Evolutionary conservation across 345 rosid genomes (phyloP), one percentile per base, ranked within the genome.

Genomic region (Salix brachista): DNA sequence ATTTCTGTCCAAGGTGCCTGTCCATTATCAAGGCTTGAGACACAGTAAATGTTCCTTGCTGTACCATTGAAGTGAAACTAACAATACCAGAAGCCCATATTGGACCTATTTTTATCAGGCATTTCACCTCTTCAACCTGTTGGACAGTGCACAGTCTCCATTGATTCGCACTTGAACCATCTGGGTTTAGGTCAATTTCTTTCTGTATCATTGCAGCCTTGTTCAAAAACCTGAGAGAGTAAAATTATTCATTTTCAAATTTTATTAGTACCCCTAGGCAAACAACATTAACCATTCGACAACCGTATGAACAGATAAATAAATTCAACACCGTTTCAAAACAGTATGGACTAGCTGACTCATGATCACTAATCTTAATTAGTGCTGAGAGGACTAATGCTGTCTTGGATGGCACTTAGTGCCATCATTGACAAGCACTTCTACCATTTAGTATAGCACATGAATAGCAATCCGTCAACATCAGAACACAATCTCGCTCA

Each of bases 141-240:
- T 81, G 84, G 42, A 81, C 41, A 34, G 74, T 77, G 61, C 77
- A 42, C 25, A 74, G n/a, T 11, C 56, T 56, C 79, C 83, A 76
- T 12, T 48, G 81, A 46, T 86, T 77, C 5, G 54, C 54, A 3
- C 75, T 79, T 18, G 79, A 28, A 28, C 96, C 91, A 26, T 91
- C 87, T 0, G 82, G 62, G 34, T 80, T 75, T 26, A 91, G 66
- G 52, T 92, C 97, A 10, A 3, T 46, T 12, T 87, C 71, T 50
- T 87, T 86, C 21, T 25, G 46, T 17, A 89, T 69, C 65, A 91
- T 67, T 0, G 93, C 91, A 0, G 96, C 91, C 75, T 90, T 95
- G 86, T 87, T 90, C 18, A 95, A 68, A 85, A 79, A 87, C 85
- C 97, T 92, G 78, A 11, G 7, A 65, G 2, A 9, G 17, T 39